Conservation (phyloP, 202 grass and related monocot genomes). For the Hordeum pubiflorum region DNA sequence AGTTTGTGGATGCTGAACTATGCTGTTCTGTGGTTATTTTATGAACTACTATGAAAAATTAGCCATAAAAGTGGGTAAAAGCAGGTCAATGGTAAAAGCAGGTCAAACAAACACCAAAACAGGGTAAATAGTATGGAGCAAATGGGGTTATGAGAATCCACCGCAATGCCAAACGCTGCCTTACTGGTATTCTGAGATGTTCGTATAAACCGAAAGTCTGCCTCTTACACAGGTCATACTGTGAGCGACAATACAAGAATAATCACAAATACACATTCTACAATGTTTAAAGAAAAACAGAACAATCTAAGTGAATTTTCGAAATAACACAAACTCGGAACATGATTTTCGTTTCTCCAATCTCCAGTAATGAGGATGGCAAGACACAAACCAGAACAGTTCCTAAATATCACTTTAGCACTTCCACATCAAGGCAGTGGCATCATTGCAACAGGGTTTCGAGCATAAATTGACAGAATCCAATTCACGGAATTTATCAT, state of each 20-base stretch:
- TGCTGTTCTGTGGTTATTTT: background rate
- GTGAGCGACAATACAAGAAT: background rate
- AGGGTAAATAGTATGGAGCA: background rate
- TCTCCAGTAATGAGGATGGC: background rate
- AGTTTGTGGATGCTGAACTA: background rate
- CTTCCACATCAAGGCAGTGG: background rate
- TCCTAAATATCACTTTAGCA: background rate
- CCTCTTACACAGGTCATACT: background rate
- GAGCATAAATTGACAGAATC: background rate
- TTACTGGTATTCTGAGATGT: background rate
- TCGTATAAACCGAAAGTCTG: background rate
- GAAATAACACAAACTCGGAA: background rate
- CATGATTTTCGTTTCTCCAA: background rate
- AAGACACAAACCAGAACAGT: background rate
- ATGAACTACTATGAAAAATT: too few relatives aligned
- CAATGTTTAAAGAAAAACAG: background rate
- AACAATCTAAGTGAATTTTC: background rate
- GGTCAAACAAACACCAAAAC: too few relatives aligned
- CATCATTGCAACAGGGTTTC: background rate
- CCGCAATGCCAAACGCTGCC: background rate
- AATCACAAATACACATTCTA: background rate
- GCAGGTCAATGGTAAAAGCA: too few relatives aligned
- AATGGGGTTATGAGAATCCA: background rate
- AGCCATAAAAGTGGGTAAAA: too few relatives aligned
- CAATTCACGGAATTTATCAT: background rate